Evolutionary conservation across 208 protist species (phyloP), one percentile per base, ranked within the genome.

Genomic region (Trypanosoma lewisi): DNA sequence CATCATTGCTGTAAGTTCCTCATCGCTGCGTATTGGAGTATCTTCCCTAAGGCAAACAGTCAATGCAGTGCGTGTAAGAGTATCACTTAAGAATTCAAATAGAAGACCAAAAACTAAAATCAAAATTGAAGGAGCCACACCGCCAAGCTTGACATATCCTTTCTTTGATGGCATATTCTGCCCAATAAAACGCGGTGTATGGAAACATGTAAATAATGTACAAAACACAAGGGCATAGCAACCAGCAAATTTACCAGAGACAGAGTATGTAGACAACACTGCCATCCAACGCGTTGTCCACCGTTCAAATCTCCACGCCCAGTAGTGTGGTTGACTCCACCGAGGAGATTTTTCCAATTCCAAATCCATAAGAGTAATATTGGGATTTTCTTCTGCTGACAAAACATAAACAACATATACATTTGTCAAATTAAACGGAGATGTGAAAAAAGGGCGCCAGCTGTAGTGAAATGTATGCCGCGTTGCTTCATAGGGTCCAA

Each of bases 261-360:
- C 66, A 34, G 82, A 86, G 70, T 82, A 82, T 33, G 75, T 73
- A 33, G 86, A 74, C 36, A 85, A 75, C 41, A 69, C 73, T 14
- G 86, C 78, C 33, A 93, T 70, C 78, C 75, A 87, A 5, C 80
- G 67, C 71, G 80, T 69, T 49, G 73, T 75, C 80, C 82, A 88
- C 47, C 74, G 45, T 30, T 60, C 19, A 55, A 85, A 39, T 16
- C 71, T 52, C 80, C 80, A 87, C 0, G 47, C 0, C 45, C 33
- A 58, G 48, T 70, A 63, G 1, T 56, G 49, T 60, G 58, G 45
- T 59, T 78, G 27, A 54, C 57, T 0, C 52, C 55, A 36, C 58
- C 54, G 14, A 59, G 47, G 37, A 60, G 16, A 17, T 55, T 66
- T 33, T 59, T 62, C 33, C 16, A 70, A 9, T 44, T 66, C 53